Base-by-base conservation (phyloP, 768 basidiomycete genomes). In the Phallus indusiatus region DNA sequence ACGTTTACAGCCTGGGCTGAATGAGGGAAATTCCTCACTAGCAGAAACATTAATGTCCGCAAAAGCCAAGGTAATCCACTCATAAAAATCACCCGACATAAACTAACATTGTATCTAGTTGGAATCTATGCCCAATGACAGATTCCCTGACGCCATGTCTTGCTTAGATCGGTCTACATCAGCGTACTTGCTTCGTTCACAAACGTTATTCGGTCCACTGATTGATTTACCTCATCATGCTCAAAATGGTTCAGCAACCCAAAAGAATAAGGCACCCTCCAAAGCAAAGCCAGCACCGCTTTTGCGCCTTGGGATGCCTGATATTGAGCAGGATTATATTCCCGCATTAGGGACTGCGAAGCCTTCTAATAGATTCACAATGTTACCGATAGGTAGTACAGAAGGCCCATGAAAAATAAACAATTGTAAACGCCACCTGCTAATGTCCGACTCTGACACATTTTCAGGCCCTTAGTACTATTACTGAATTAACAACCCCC, bases 361-460 rank as follows among this genome's bases (percentile, higher is more conserved):
- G 63, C 81, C 88, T 17, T 82, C 83, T 46, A 77, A 86, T 47
- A 77, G 90, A 59, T 89, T 92, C 71, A 87, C 87, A 16, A 73
- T 90, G 66, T 71, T 92, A 50, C 75, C 90, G 59, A 76, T 88
- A 59, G 84, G 81, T n/a, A 61, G 59, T 48, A 55, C 63, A 47
- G 28, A 34, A 59, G 18, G 24, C 35, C 28, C 49, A 35, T 59
- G 47, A 37, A 34, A 11, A 33, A 47, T 51, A 18, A 22, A 22
- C 18, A 22, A 51, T 51, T 4, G 50, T 22, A 12, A 51, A 22
- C 11, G 11, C 20, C 18, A 14, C 4, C 4, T 51, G 11, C 14
- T 4, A 51, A 34, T 22, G 11, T 22, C 21, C 18, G 4, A 12
- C 21, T 14, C 50, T n/a, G n/a, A 53, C 37, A 24, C 28, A 21